Percentiles rank a stretch among this genome's conserved stretches.
phyloP scores from a whole-genome alignment of 345 rosid genomes.

The Trapa incisa region DNA sequence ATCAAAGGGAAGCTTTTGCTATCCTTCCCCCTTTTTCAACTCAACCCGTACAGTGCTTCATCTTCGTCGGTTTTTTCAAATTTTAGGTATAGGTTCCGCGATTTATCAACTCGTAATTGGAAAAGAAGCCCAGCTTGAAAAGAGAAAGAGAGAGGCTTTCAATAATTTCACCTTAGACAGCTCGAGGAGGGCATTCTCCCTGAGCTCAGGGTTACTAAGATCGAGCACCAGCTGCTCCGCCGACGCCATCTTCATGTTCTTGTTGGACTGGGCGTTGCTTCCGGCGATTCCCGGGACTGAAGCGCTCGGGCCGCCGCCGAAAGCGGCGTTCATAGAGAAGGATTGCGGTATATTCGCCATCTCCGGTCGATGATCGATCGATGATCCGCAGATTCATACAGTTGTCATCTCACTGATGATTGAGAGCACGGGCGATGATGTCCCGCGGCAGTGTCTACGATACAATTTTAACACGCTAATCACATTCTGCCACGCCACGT shows the following conservation, averaged over 20 bases:
- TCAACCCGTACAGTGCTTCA: too few relatives aligned
- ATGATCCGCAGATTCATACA: neutral
- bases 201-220: conserved; percentile 87
- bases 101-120: too few relatives aligned
- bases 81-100: too few relatives aligned
- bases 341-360: conserved; percentile 71
- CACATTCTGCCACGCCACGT: too few relatives aligned
- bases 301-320: conserved; percentile 41
- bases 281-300: conserved; percentile 13
- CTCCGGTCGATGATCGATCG: neutral
- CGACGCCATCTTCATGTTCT: conserved; percentile 84
- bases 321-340: conserved; percentile 52
- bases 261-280: conserved; percentile 37
- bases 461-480: too few relatives aligned
- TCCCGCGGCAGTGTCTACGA: too few relatives aligned
- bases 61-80: too few relatives aligned
- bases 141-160: neutral
- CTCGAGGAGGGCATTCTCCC: conserved; percentile 71
- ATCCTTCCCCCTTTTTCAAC: too few relatives aligned
- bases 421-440: too few relatives aligned
- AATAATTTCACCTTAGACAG: conserved; percentile 47
- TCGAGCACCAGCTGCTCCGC: conserved; percentile 94
- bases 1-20: too few relatives aligned
- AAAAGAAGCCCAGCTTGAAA: neutral
- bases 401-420: too few relatives aligned